These are phyloP conservation scores for Tricholoma saponaceum DNA, from an alignment of 768 basidiomycete genomes.

Conservation along the genomic window DNA sequence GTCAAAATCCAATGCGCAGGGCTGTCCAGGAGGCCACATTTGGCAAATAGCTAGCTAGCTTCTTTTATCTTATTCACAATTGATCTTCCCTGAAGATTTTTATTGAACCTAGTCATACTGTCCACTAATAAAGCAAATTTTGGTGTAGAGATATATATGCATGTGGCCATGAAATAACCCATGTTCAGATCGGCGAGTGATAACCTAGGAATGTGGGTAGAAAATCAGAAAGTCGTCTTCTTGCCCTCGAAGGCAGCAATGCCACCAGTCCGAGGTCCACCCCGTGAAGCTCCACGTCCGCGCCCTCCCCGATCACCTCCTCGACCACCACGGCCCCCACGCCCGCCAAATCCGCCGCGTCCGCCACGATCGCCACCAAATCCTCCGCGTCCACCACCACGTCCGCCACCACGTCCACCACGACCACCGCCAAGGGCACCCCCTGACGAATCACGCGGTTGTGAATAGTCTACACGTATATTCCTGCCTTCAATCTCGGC, in stretches of 20 bases:
- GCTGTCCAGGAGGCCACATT: slow-evolving; percentile 42
- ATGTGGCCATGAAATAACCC: not conserved
- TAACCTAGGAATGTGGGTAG: not conserved
- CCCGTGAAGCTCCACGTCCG: slow-evolving; percentile 42
- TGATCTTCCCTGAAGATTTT: not conserved
- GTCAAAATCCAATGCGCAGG: slow-evolving; percentile 69
- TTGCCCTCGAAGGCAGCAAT: slow-evolving; percentile 63
- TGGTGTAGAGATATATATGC: not conserved
- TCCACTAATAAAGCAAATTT: not conserved
- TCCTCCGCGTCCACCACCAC: slow-evolving; percentile 38
- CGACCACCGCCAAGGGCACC: slow-evolving; percentile 27
- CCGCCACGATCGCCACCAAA: slow-evolving; percentile 29
- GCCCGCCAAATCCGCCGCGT: slow-evolving; percentile 16
- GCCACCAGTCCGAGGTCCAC: slow-evolving; percentile 56
- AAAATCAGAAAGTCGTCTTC: slow-evolving; percentile 54
- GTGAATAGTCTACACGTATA: slow-evolving; percentile 83
- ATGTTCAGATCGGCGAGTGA: not conserved
- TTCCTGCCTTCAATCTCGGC: slow-evolving; percentile 76
- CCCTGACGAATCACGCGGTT: slow-evolving; percentile 66
- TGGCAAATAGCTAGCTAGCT: not conserved
- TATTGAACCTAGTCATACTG: not conserved
- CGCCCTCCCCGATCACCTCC: slow-evolving; percentile 36
- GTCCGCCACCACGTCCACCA: slow-evolving; percentile 35
- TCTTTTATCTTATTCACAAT: not conserved
- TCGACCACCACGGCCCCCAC: slow-evolving; percentile 32